These are phyloP conservation scores for Fusarium papillatum DNA, from an alignment of 2,329 filamentous ascomycete genomes.

Conservation along the genomic window DNA sequence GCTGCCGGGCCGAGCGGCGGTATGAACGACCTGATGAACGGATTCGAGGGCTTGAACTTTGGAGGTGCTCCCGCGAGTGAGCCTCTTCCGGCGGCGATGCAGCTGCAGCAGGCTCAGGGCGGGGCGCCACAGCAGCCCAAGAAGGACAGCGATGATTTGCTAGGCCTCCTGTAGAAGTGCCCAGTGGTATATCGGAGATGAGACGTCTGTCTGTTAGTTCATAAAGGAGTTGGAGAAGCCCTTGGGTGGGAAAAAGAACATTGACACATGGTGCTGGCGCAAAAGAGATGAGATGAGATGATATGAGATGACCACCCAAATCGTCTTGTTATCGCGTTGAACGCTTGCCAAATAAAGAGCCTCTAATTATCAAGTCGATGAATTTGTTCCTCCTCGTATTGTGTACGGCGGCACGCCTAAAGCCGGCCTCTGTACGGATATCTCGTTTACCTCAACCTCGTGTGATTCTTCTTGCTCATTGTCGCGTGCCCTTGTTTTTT, in stretches of 20 bases:
- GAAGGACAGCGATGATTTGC: slow-evolving; percentile 73
- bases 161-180: slow-evolving; percentile 55
- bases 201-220: slow-evolving; percentile 20
- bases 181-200: slow-evolving; percentile 2
- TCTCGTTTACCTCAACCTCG: slow-evolving; percentile 10
- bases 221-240: slow-evolving; percentile 31
- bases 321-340: slow-evolving; percentile 32
- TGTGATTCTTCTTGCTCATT: background rate
- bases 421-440: slow-evolving; percentile 26
- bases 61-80: slow-evolving; percentile 67
- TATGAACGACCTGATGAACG: slow-evolving; percentile 91
- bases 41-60: slow-evolving; percentile 87
- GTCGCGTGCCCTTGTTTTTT: slow-evolving; percentile 3
- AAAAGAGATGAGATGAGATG: slow-evolving; percentile 23
- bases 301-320: slow-evolving; percentile 28
- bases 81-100: slow-evolving; percentile 74
- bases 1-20: slow-evolving; percentile 63
- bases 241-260: slow-evolving; percentile 34
- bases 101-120: slow-evolving; percentile 59
- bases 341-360: slow-evolving; percentile 38
- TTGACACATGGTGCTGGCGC: slow-evolving; percentile 35
- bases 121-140: slow-evolving; percentile 58
- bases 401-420: slow-evolving; percentile 30
- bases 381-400: slow-evolving; percentile 20
- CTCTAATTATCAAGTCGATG: slow-evolving; percentile 36